Evolutionary conservation across 2,329 filamentous ascomycete species (phyloP).

Genomic region (Calonectria montana): DNA sequence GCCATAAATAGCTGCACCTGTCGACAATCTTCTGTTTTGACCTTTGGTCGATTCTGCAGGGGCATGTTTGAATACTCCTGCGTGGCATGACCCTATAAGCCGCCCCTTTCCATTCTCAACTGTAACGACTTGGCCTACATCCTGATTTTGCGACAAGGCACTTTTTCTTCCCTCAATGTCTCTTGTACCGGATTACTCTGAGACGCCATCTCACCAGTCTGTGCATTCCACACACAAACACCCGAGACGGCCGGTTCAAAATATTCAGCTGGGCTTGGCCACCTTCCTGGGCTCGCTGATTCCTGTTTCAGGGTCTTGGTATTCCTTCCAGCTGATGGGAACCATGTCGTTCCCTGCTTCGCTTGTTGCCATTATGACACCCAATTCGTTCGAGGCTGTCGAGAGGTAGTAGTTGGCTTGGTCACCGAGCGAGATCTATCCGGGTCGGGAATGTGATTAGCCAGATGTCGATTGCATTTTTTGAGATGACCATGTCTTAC

Average conservation of each 20-base stretch:
- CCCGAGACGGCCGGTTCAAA: slow-evolving; percentile 11
- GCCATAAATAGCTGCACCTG: slow-evolving; percentile 3
- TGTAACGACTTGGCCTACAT: neutral
- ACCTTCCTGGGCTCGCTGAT: slow-evolving; percentile 86
- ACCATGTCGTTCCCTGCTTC: slow-evolving; percentile 92
- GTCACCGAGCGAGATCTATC: slow-evolving; percentile 86
- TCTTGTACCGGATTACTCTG: slow-evolving; percentile 23
- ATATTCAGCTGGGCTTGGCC: slow-evolving; percentile 83
- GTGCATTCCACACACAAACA: slow-evolving; percentile 35
- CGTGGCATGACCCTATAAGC: neutral
- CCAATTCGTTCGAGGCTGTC: slow-evolving; percentile 90
- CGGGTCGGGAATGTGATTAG: slow-evolving; percentile 17
- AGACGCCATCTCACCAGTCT: slow-evolving; percentile 22
- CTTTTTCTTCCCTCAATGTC: neutral
- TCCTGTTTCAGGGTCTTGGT: slow-evolving; percentile 84
- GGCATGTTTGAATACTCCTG: neutral
- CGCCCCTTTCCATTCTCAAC: neutral
- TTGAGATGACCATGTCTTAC: slow-evolving; percentile 57
- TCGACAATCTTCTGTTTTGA: neutral
- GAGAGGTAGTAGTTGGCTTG: slow-evolving; percentile 96
- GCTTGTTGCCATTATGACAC: slow-evolving; percentile 92
- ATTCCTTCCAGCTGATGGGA: slow-evolving; percentile 95
- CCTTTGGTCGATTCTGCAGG: neutral
- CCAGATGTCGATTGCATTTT: neutral
- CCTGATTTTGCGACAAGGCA: neutral